These are phyloP conservation scores for Aspergillus alliaceus DNA, from an alignment of 2,329 filamentous ascomycete genomes.

Conservation along the genomic window DNA sequence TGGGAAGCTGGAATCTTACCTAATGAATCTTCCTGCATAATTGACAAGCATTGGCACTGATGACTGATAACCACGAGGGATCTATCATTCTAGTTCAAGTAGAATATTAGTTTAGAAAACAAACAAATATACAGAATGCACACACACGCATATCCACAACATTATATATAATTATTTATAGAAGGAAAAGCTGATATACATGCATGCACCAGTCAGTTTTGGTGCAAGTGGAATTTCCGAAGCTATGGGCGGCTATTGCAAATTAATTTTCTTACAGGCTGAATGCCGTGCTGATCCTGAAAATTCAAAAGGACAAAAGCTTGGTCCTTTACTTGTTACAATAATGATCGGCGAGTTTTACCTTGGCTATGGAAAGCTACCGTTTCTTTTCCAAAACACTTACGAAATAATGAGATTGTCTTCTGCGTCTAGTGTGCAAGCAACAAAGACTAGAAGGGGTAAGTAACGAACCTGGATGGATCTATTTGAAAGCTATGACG, in stretches of 20 bases:
- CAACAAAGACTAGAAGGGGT: too few species aligned
- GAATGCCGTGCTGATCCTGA: not conserved
- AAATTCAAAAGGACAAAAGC: not conserved
- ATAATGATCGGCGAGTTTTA: not conserved
- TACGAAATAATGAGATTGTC: not conserved
- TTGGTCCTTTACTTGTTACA: not conserved
- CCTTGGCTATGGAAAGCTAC: not conserved
- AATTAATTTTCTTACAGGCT: conserved; percentile 13
- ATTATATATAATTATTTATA: too few species aligned
- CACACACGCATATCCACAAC: too few species aligned
- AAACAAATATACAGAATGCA: too few species aligned
- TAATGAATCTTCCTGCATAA: too few species aligned
- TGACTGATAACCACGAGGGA: conserved; percentile 9
- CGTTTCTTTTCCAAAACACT: not conserved
- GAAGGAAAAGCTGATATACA: too few species aligned
- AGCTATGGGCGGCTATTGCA: conserved; percentile 21
- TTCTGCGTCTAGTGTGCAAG: not conserved
- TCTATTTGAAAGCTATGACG: not conserved
- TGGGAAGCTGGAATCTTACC: too few species aligned
- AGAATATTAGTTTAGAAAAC: not conserved
- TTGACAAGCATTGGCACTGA: too few species aligned
- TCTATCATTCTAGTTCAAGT: not conserved
- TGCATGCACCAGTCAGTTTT: conserved; percentile 9
- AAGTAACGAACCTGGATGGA: not conserved
- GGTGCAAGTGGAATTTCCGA: conserved; percentile 10